Base-by-base conservation (phyloP, 805 yeast genomes). In the Wickerhamiella musiphila region DNA sequence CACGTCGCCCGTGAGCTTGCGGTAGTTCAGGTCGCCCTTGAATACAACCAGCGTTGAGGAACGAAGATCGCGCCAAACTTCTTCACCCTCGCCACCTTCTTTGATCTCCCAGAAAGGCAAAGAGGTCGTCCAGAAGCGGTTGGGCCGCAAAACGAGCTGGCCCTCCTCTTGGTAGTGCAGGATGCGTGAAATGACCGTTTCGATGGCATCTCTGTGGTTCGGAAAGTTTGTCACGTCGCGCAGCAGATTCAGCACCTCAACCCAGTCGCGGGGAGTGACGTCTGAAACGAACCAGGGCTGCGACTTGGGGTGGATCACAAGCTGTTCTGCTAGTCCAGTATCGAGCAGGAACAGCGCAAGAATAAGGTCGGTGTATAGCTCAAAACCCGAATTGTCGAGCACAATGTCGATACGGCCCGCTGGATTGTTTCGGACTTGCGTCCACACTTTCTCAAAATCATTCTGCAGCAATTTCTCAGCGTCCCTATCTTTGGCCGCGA, bases 231-330 rank as follows among this genome's bases (percentile, higher is more conserved):
- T 29, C 5, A 59, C 43, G 43, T 74, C 67, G 18, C 46, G 51
- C 44, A 84, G 56, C 45, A 78, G 79, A 9, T 54, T 43, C 12
- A 79, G 41, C 32, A 81, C 59, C 19, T 63, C 49, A 28, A 61
- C 60, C 38, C 81, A 71, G 56, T 90, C 99, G 47, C 72, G 73
- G 18, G 79, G 68, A 71, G 83, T 72, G 6, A 90, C 92, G 54
- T 90, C 99, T 43, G 94, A 79, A 13, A 90, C 96, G 75, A 90
- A 86, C 92, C 96, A 90, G 21, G 96, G 95, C 37, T 83, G 68
- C 32, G 72, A 70, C 54, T 90, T 90, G 41, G 93, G 82, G 54
- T 90, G 98, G 39, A 84, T 61, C 13, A 71, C 74, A 38, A 86
- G 69, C 35, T 66, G 59, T 15, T 60, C 57, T 11, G 70, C 73